Evolutionary conservation across 306 rosid genomes (phyloP).

Genomic region (Glycine latifolia): DNA sequence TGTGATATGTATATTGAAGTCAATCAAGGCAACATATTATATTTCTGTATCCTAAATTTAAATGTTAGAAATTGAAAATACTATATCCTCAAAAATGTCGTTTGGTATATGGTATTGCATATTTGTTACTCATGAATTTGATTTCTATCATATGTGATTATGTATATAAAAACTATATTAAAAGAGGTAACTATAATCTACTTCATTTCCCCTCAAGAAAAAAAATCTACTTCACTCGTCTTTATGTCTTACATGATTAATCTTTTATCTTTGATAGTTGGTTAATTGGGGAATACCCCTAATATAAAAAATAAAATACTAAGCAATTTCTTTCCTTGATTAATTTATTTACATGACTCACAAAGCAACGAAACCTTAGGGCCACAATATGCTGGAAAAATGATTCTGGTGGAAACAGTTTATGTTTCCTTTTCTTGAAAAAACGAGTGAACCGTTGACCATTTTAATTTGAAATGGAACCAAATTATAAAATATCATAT

Average conservation of each 20-base stretch:
- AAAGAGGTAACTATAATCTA: not conserved
- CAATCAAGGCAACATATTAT: not conserved
- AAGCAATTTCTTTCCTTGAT: not conserved
- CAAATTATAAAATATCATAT: not conserved
- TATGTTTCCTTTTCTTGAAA: not conserved
- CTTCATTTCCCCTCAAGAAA: not conserved
- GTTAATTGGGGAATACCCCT: not conserved
- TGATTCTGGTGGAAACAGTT: not conserved
- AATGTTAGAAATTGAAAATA: not conserved
- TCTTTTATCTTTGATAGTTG: no score
- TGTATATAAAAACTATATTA: not conserved
- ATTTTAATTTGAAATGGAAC: not conserved
- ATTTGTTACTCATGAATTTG: constrained; percentile 6
- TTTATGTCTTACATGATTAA: not conserved
- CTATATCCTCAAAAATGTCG: not conserved
- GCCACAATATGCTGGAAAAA: not conserved
- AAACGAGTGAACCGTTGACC: not conserved
- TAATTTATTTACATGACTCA: not conserved
- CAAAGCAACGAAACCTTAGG: not conserved
- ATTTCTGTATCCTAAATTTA: not conserved
- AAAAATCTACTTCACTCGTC: not conserved
- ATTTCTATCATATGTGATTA: not conserved
- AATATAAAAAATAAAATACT: not conserved
- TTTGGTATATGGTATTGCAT: constrained; percentile 2
- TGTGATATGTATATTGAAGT: not conserved